Conservation (phyloP, 148 eudicot species). For the Limonium bicolor region DNA sequence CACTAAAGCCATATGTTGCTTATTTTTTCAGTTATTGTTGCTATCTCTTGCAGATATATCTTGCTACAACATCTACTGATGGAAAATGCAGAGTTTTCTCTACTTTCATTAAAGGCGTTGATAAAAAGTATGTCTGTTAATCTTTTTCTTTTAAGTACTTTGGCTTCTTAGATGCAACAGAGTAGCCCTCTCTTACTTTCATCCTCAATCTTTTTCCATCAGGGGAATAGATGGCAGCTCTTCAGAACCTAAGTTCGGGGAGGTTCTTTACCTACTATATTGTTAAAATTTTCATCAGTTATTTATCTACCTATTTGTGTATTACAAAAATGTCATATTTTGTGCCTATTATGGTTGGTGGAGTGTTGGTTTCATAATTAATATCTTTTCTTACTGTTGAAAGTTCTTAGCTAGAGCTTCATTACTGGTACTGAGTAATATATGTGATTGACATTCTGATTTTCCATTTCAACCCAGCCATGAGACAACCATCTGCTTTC, state of each 20-base stretch:
- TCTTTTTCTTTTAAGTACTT: slow-evolving; percentile 1
- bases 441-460: no score
- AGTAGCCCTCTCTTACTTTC: background rate
- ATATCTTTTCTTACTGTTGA: background rate
- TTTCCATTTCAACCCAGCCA: background rate
- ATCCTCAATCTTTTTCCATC: slow-evolving; percentile 12
- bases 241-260: slow-evolving; percentile 79
- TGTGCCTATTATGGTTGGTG: no score
- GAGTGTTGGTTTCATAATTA: no score
- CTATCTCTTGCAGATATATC: slow-evolving; percentile 33
- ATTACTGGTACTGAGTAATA: no score
- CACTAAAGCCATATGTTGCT: background rate
- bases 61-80: slow-evolving; percentile 97
- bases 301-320: background rate
- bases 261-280: slow-evolving; percentile 25
- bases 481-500: background rate
- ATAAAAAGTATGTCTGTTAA: slow-evolving; percentile 39
- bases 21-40: background rate
- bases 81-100: slow-evolving; percentile 96
- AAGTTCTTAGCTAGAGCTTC: background rate
- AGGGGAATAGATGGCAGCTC: slow-evolving; percentile 47
- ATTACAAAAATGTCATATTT: no score
- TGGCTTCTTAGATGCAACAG: background rate
- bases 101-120: slow-evolving; percentile 95
- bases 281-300: background rate